Evolutionary conservation across 345 rosid genomes (phyloP).

Genomic region (Carallia brachiata): DNA sequence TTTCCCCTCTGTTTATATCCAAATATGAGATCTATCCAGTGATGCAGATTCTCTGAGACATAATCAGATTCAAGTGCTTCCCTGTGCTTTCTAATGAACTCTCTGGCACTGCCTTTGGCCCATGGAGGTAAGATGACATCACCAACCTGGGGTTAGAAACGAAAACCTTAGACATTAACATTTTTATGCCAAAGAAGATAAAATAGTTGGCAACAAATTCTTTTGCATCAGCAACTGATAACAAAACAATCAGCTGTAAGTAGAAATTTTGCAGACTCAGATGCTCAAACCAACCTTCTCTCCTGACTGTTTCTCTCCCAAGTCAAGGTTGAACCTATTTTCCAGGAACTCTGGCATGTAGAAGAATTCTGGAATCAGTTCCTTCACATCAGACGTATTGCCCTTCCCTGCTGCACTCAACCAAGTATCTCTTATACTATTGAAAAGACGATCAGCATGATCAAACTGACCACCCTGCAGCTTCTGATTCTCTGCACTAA

Average conservation of each 20-base stretch:
- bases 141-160: conserved; percentile 60
- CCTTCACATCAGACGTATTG: conserved; percentile 98
- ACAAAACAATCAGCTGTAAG: not conserved
- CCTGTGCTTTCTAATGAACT: conserved; percentile 88
- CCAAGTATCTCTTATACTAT: conserved; percentile 93
- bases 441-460: conserved; percentile 99
- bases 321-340: conserved; percentile 74
- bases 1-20: conserved; percentile 98
- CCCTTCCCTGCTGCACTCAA: conserved; percentile 97
- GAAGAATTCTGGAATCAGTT: conserved; percentile 96
- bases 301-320: conserved; percentile 98
- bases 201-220: not conserved
- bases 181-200: conserved; percentile 11
- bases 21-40: conserved; percentile 99
- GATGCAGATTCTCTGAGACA: conserved; percentile 95
- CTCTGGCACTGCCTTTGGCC: conserved; percentile 93
- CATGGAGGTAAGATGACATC: conserved; percentile 91
- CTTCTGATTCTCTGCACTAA: conserved; percentile 97
- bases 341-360: conserved; percentile 96
- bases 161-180: conserved; percentile 1
- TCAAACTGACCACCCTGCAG: conserved; percentile 99
- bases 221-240: not conserved
- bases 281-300: conserved; percentile 68
- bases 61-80: conserved; percentile 94
- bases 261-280: not conserved